Conservation (phyloP, 441 rosid genomes). For the Hura crepitans region DNA sequence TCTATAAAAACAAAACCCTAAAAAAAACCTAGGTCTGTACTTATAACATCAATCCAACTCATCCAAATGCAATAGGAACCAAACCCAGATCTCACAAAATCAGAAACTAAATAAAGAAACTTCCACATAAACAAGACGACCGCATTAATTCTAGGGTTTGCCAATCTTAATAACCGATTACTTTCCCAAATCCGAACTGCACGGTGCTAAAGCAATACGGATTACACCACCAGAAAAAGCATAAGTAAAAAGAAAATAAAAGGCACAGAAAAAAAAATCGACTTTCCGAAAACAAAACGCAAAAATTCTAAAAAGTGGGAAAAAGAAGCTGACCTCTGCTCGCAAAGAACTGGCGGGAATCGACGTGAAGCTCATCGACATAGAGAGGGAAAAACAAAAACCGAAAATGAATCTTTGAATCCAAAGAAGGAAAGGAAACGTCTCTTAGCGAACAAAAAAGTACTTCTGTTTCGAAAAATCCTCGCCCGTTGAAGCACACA, state of each 20-base stretch:
- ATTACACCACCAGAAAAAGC: constrained; percentile 33
- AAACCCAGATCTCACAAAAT: constrained; percentile 52
- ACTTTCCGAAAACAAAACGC: background rate
- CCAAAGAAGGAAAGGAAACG: constrained; percentile 28
- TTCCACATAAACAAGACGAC: constrained; percentile 2
- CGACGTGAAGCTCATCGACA: constrained; percentile 43
- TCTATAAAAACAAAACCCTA: constrained; percentile 13
- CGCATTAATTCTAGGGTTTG: constrained; percentile 50
- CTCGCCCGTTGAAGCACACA: constrained; percentile 79
- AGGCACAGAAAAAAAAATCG: background rate
- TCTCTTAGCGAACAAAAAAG: constrained; percentile 12
- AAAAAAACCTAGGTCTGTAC: constrained; percentile 14
- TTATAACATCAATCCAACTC: constrained; percentile 27
- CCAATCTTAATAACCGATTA: constrained; percentile 6
- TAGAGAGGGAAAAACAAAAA: constrained; percentile 19
- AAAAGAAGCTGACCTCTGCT: constrained; percentile 44
- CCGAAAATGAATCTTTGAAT: constrained; percentile 14
- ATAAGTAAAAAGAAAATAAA: background rate
- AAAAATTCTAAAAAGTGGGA: constrained; percentile 10
- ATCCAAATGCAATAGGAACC: constrained; percentile 22
- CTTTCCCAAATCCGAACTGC: constrained; percentile 29
- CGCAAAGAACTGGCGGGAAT: constrained; percentile 56
- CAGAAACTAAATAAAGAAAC: constrained; percentile 32
- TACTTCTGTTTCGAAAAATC: constrained; percentile 46
- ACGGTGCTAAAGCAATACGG: constrained; percentile 16